Evolutionary conservation across 495 filamentous ascomycete genomes (phyloP).

Genomic region (Tuber aestivum): DNA sequence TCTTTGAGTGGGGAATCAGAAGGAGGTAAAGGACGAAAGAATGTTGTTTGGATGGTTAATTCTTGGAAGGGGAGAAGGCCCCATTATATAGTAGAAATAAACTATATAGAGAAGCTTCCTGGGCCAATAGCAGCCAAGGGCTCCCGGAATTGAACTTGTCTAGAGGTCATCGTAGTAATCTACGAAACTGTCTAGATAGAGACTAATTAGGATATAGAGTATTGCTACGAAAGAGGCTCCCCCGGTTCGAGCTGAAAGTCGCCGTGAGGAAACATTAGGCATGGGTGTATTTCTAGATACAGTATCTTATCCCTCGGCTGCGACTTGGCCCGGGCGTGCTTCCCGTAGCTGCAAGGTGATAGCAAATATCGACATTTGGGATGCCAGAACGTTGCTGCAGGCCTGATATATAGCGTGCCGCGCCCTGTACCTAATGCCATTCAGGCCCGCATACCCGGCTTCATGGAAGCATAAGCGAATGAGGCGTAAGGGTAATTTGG

Average conservation of each 20-base stretch:
- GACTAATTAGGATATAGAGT: constrained; percentile 1
- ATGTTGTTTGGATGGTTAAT: background rate
- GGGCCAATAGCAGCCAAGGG: background rate
- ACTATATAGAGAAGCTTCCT: background rate
- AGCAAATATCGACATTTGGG: constrained; percentile 9
- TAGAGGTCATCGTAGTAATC: background rate
- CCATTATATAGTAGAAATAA: background rate
- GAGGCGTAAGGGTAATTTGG: constrained; percentile 16
- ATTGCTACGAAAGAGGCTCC: constrained; percentile 26
- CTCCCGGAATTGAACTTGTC: background rate
- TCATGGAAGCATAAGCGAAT: constrained; percentile 24
- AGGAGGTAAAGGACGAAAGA: background rate
- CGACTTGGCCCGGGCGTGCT: background rate
- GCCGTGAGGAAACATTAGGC: constrained; percentile 1
- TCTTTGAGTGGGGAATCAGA: background rate
- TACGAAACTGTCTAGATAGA: background rate
- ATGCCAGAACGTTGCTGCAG: background rate
- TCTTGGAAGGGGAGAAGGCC: background rate
- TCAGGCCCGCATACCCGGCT: constrained; percentile 13
- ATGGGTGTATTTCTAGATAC: background rate
- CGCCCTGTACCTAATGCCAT: constrained; percentile 25
- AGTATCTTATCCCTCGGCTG: background rate
- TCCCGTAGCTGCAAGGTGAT: background rate
- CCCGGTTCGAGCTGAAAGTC: constrained; percentile 29
- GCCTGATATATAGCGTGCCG: constrained; percentile 8